Base-by-base conservation (phyloP, 2,329 filamentous ascomycete species). In the Chaetothyriales sp. region DNA sequence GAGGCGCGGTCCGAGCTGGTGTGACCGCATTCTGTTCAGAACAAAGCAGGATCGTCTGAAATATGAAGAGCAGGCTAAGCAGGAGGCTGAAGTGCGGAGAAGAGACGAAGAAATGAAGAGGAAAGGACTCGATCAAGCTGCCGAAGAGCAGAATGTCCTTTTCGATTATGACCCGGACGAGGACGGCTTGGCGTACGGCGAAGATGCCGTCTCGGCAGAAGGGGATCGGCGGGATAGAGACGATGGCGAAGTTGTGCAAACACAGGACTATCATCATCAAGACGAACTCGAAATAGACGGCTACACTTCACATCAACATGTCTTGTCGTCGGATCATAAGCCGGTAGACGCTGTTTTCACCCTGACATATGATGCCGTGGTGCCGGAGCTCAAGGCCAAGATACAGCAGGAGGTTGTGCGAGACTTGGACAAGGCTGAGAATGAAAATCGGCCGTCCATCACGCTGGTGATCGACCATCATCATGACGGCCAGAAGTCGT, bases 251-350 rank as follows among this genome's bases (percentile, higher is more conserved):
- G 50, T 61, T 18, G 54, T 62, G 28, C 55, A 55, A 9, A 58
- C 61, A 4, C 56, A 60, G 33, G 55, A 61, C 20, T 59, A 61
- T 3, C 55, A 55, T 13, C 68, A 75, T 25, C 33, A 28, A 18
- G 77, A 80, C 52, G 69, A 73, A 46, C 71, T 82, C 25, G 62
- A 66, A 20, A 66, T 82, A n/a, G 73, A 80, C 50, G 74, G 85
- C 53, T 98, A 98, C 65, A 81, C 82, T 0, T 90, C 89, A 0
- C 87, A 97, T 62, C 92, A 97, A 66, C 78, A 85, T 18, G 83
- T 98, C 20, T 78, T 86, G 15, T 95, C 90, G 0, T 97, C 90
- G 0, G 92, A 98, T 61, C 92, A 98, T 68, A 98, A 98, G 65
- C 94, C 92, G 0, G 71, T 98, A 1, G 80, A 83, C 53, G 87